A percentile compares a stretch with the other conserved stretches of the same genome.
Evolutionary conservation across 148 eudicot species (phyloP).

Genomic region (Cornus florida): DNA sequence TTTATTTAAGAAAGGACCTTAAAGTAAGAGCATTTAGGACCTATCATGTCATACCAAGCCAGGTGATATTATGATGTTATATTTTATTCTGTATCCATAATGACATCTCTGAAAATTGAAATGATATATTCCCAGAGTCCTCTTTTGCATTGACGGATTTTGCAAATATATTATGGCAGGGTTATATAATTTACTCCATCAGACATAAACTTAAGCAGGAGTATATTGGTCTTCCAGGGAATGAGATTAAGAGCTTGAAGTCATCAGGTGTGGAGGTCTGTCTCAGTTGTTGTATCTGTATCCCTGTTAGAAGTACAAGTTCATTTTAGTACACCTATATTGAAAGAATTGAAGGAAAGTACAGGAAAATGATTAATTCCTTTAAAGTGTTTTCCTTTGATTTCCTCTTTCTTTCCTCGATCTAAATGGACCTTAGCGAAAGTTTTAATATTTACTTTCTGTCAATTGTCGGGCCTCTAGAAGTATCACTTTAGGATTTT

Average conservation of each 20-base stretch:
- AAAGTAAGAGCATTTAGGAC: conserved; percentile 86
- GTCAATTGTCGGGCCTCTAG: background rate
- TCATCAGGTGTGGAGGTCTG: conserved; percentile 81
- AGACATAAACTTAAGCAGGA: conserved; percentile 82
- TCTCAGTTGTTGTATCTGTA: conserved; percentile 13
- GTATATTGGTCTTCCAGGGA: conserved; percentile 69
- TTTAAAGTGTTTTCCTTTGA: background rate
- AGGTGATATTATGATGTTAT: conserved; percentile 40
- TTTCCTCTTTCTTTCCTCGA: background rate
- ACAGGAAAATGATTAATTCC: background rate
- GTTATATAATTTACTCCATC: conserved; percentile 73
- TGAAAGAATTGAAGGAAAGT: background rate
- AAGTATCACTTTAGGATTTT: background rate
- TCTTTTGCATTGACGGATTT: background rate
- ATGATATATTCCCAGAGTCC: background rate
- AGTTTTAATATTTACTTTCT: background rate
- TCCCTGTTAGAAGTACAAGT: background rate
- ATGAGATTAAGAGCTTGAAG: conserved; percentile 74
- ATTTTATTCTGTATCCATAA: conserved; percentile 2
- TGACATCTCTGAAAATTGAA: too few species aligned
- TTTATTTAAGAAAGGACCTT: conserved; percentile 62
- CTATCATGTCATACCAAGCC: conserved; percentile 79
- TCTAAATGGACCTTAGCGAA: background rate
- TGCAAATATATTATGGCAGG: conserved; percentile 41
- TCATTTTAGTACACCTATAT: background rate